Percentiles rank a stretch among this genome's conserved stretches.
These are phyloP conservation scores for Wickerhamomyces queroliae DNA, from an alignment of 805 yeast genomes.

Conservation along the genomic window DNA sequence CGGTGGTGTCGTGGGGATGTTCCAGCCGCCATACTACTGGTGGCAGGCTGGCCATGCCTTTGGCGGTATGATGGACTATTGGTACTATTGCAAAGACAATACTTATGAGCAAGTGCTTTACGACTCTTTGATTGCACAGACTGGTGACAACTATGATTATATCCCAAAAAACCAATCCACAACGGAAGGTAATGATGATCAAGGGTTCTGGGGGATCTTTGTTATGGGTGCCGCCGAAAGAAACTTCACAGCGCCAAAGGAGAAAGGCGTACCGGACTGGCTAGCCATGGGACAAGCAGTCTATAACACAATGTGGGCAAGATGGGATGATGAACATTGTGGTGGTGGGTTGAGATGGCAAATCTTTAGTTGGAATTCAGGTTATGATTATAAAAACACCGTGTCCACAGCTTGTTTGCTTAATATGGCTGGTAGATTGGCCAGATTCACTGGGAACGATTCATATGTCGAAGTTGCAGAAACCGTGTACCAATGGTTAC, in stretches of 20 bases:
- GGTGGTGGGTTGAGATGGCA: conserved; percentile 72
- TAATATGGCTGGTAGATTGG: conserved; percentile 58
- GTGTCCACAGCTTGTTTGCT: conserved; percentile 59
- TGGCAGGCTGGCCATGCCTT: conserved; percentile 91
- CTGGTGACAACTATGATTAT: conserved; percentile 46
- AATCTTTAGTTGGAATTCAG: conserved; percentile 64
- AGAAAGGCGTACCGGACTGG: conserved; percentile 44
- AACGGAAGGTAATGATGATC: conserved; percentile 71
- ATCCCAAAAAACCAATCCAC: conserved; percentile 56
- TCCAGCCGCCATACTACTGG: conserved; percentile 73
- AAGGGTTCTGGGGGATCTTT: conserved; percentile 66
- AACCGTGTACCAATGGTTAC: conserved; percentile 55
- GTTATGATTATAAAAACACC: conserved; percentile 61
- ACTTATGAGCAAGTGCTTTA: conserved; percentile 53
- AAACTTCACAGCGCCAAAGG: conserved; percentile 45
- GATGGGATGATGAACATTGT: conserved; percentile 55
- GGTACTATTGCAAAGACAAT: conserved; percentile 63
- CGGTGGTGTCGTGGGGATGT: conserved; percentile 49
- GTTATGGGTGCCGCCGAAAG: conserved; percentile 59
- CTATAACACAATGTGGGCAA: conserved; percentile 52
- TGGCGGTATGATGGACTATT: conserved; percentile 62
- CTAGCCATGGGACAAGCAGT: conserved; percentile 55
- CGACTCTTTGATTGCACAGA: conserved; percentile 42
- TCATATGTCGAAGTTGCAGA: conserved; percentile 52
- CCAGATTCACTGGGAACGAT: conserved; percentile 51